These are phyloP conservation scores for Ceratocystis destructans DNA, from an alignment of 2,329 filamentous ascomycete genomes.

Conservation along the genomic window DNA sequence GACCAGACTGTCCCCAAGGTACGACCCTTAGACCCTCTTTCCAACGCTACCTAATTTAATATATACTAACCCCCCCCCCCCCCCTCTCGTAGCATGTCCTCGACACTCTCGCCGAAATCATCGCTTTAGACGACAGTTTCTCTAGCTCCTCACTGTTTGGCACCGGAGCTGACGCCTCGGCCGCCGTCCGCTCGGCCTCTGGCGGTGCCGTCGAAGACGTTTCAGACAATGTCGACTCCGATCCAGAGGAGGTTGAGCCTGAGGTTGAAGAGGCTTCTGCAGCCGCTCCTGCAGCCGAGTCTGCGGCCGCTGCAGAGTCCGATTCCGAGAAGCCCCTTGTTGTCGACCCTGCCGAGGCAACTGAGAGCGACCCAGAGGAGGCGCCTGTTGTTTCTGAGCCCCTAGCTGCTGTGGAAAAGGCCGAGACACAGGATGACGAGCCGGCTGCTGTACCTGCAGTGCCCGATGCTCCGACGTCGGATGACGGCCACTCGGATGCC, in stretches of 20 bases:
- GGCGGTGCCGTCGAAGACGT: conserved; percentile 42
- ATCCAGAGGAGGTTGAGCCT: conserved; percentile 19
- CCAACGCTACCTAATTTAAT: background rate
- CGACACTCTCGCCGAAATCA: conserved; percentile 95
- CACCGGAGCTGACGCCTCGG: conserved; percentile 23
- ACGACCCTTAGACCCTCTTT: conserved; percentile 17
- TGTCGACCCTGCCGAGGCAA: background rate
- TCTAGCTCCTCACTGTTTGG: conserved; percentile 36
- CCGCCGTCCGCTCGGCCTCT: background rate
- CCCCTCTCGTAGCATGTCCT: conserved; percentile 56
- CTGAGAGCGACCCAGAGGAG: conserved; percentile 4
- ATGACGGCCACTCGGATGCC: conserved; percentile 8
- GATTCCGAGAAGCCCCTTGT: conserved; percentile 1
- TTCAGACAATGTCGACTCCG: conserved; percentile 20
- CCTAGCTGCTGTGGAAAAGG: background rate
- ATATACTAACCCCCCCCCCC: background rate
- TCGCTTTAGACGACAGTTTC: conserved; percentile 70
- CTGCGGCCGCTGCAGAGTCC: background rate
- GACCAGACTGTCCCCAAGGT: conserved; percentile 98
- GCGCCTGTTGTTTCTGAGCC: conserved; percentile 6
- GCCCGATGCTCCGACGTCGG: conserved; percentile 1
- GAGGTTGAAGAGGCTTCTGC: background rate
- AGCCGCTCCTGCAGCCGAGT: background rate
- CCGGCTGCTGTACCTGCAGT: background rate
- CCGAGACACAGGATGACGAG: conserved; percentile 3